Conservation (phyloP, 1,284 basidiomycete species). For the Quambalaria eucalypti region DNA sequence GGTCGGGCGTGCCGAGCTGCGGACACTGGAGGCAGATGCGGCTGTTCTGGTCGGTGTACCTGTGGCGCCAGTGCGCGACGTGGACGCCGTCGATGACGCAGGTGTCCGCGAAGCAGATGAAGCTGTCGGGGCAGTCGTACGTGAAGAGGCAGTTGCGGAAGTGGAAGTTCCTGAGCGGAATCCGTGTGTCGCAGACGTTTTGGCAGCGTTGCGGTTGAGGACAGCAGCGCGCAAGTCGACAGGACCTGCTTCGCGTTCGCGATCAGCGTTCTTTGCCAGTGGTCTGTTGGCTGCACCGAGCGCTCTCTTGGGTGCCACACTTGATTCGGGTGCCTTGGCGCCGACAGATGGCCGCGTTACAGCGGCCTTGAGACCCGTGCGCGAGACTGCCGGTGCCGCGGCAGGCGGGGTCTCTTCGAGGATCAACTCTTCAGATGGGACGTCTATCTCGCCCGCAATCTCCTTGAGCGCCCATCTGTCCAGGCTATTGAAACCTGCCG, state of each 20-base stretch:
- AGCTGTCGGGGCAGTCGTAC: too few relatives aligned
- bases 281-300: neutral
- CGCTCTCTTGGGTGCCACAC: too few relatives aligned
- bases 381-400: neutral
- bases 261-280: conserved; percentile 1
- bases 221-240: conserved; percentile 33
- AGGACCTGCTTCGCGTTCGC: conserved; percentile 30
- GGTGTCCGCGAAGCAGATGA: too few relatives aligned
- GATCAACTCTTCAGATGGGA: conserved; percentile 21
- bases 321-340: too few relatives aligned
- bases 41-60: too few relatives aligned
- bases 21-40: too few relatives aligned
- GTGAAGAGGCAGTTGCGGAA: neutral
- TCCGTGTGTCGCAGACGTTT: conserved; percentile 17
- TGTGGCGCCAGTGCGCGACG: too few relatives aligned
- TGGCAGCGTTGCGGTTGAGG: conserved; percentile 35
- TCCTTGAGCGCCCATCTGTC: conserved; percentile 81
- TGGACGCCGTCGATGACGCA: too few relatives aligned
- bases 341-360: neutral
- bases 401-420: conserved; percentile 7
- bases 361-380: conserved; percentile 2
- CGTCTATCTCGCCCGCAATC: conserved; percentile 52
- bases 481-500: conserved; percentile 68
- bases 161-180: neutral
- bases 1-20: too few relatives aligned